Conservation (phyloP, 257 asterid species). For the Lavandula angustifolia region DNA sequence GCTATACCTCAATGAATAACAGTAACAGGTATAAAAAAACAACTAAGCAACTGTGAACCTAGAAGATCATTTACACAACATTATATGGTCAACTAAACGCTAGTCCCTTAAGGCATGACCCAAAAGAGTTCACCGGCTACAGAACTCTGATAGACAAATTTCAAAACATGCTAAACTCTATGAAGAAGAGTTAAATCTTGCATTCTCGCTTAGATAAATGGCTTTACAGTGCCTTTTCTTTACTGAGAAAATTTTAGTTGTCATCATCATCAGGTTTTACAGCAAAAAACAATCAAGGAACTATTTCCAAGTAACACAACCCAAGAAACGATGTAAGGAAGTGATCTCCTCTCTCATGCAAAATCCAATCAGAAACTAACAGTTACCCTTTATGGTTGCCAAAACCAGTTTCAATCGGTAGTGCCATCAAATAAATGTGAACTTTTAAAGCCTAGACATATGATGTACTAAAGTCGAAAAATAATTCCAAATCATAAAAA, state of each 20-base stretch:
- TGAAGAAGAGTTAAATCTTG: conserved; percentile 1
- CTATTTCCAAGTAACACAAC: conserved; percentile 10
- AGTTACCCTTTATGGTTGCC: conserved; percentile 17
- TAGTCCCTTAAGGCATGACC: conserved; percentile 13
- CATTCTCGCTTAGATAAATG: conserved; percentile 3
- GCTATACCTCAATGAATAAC: conserved; percentile 15
- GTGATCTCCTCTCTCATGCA: conserved; percentile 13
- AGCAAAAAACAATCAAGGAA: conserved; percentile 5
- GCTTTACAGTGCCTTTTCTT: background rate
- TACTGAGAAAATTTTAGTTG: background rate
- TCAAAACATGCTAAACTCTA: conserved; percentile 15
- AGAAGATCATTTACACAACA: conserved; percentile 10
- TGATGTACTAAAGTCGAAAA: conserved; percentile 29
- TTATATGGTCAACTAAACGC: conserved; percentile 21
- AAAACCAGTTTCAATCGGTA: conserved; percentile 21
- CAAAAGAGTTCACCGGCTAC: conserved; percentile 14
- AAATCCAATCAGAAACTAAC: conserved; percentile 18
- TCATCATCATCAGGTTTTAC: conserved; percentile 16
- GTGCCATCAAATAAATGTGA: conserved; percentile 19
- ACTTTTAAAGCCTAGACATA: conserved; percentile 1
- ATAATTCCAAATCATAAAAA: conserved; percentile 20
- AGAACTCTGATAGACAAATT: conserved; percentile 15
- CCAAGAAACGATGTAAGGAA: conserved; percentile 21
- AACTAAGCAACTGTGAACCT: conserved; percentile 27
- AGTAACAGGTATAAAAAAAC: conserved; percentile 8